These are phyloP conservation scores for Zalaria sp. DNA, from an alignment of 2,329 filamentous ascomycete species.

Conservation along the genomic window DNA sequence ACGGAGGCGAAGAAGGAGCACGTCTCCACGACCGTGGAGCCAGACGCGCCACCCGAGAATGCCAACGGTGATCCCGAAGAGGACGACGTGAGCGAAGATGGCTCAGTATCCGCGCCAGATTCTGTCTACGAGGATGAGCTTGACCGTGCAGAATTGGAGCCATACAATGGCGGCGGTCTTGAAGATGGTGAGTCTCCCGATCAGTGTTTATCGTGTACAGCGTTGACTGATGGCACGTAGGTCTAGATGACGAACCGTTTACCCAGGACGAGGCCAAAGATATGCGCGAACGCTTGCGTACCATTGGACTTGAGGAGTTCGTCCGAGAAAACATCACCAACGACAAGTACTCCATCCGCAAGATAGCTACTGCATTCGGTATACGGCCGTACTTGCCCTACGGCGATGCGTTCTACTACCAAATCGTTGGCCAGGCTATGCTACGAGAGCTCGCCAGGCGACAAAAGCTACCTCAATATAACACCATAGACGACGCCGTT, in stretches of 20 bases:
- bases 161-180: constrained; percentile 5
- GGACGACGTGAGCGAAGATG: neutral
- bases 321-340: constrained; percentile 56
- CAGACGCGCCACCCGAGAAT: too few species aligned
- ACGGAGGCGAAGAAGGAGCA: too few species aligned
- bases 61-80: too few species aligned
- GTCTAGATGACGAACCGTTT: constrained; percentile 3
- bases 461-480: constrained; percentile 65
- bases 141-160: constrained; percentile 6
- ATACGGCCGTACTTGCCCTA: constrained; percentile 56
- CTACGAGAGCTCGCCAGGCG: constrained; percentile 70
- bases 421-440: constrained; percentile 62
- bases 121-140: constrained; percentile 5
- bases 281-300: constrained; percentile 40
- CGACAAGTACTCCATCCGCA: constrained; percentile 60
- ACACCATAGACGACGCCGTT: constrained; percentile 79
- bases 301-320: constrained; percentile 66
- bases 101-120: neutral
- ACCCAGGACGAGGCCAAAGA: constrained; percentile 6
- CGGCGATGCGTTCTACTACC: constrained; percentile 59
- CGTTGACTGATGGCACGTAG: constrained; percentile 1
- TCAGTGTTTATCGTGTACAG: neutral
- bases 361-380: constrained; percentile 75
- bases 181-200: neutral
- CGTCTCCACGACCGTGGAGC: too few species aligned